Conservation (phyloP, 2,329 filamentous ascomycete genomes). For the Calycina marina region DNA sequence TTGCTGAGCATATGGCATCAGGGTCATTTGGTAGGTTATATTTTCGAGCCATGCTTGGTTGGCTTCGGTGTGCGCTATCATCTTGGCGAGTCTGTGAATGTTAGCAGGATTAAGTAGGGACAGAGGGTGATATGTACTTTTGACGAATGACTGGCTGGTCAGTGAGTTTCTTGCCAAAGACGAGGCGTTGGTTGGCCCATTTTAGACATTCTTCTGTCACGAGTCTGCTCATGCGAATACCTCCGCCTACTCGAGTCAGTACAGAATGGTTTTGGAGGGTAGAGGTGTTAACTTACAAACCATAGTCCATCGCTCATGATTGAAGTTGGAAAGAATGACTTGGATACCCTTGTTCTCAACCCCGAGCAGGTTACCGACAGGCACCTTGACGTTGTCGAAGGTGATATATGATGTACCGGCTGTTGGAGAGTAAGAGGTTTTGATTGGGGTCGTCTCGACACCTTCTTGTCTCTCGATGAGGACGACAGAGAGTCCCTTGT, state of each 20-base stretch:
- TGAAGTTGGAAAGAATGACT: slow-evolving; percentile 78
- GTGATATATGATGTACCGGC: slow-evolving; percentile 67
- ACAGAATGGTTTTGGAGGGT: not conserved
- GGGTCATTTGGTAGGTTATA: slow-evolving; percentile 77
- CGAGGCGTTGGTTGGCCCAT: slow-evolving; percentile 75
- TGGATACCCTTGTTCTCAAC: slow-evolving; percentile 76
- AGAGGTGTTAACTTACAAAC: slow-evolving; percentile 26
- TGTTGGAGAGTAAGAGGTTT: slow-evolving; percentile 66
- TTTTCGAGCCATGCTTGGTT: slow-evolving; percentile 76
- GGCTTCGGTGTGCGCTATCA: slow-evolving; percentile 72
- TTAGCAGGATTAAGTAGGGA: slow-evolving; percentile 4
- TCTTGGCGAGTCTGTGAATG: slow-evolving; percentile 52
- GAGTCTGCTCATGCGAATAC: slow-evolving; percentile 48
- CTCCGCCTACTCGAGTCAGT: slow-evolving; percentile 24
- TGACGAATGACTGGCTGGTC: slow-evolving; percentile 72
- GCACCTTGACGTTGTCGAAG: slow-evolving; percentile 78
- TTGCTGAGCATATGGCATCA: slow-evolving; percentile 70
- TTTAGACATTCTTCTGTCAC: slow-evolving; percentile 76
- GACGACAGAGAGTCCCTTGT: slow-evolving; percentile 65
- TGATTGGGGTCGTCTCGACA: slow-evolving; percentile 63
- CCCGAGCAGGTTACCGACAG: slow-evolving; percentile 62
- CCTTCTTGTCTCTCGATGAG: slow-evolving; percentile 61
- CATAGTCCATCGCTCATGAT: slow-evolving; percentile 76
- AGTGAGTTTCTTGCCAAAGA: slow-evolving; percentile 71
- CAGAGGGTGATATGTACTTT: slow-evolving; percentile 37